These are phyloP conservation scores for Xylariales sp. DNA, from an alignment of 2,329 filamentous ascomycete species.

Conservation along the genomic window DNA sequence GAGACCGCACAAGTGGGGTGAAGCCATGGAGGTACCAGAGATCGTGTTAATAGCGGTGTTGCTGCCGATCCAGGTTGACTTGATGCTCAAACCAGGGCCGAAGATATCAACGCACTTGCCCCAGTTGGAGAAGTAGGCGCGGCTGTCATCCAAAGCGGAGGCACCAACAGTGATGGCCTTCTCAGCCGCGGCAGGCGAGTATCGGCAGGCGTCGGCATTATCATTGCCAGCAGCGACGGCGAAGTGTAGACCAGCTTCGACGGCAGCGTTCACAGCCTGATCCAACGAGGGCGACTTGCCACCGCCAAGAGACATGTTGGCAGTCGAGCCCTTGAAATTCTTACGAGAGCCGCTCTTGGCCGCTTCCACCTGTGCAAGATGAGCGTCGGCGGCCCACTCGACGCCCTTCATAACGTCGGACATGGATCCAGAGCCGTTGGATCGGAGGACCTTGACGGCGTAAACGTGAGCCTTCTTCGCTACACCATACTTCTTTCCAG, in stretches of 20 bases:
- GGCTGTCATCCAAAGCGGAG: conserved; percentile 91
- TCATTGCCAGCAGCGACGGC: conserved; percentile 98
- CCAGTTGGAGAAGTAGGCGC: conserved; percentile 99
- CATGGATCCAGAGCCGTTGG: conserved; percentile 98
- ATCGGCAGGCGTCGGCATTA: conserved; percentile 99
- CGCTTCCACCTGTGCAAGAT: conserved; percentile 78
- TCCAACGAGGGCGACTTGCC: conserved; percentile 95
- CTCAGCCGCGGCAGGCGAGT: conserved; percentile 92
- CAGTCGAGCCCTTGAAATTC: conserved; percentile 98
- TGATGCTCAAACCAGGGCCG: conserved; percentile 94
- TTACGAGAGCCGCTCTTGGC: conserved; percentile 91
- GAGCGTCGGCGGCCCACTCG: conserved; percentile 87
- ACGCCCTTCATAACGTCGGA: conserved; percentile 98
- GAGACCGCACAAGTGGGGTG: conserved; percentile 95
- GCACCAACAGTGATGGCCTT: conserved; percentile 97
- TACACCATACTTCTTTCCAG: conserved; percentile 98
- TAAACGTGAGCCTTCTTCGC: conserved; percentile 98
- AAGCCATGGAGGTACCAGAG: conserved; percentile 99
- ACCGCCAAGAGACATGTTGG: conserved; percentile 99
- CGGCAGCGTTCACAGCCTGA: conserved; percentile 91
- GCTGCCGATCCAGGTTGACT: conserved; percentile 98
- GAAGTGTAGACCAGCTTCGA: conserved; percentile 93
- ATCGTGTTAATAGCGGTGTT: conserved; percentile 98
- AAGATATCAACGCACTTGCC: conserved; percentile 99
- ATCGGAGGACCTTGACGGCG: conserved; percentile 97